These are phyloP conservation scores for Aureobasidium leucospermi DNA, from an alignment of 2,329 filamentous ascomycete genomes.

Conservation along the genomic window DNA sequence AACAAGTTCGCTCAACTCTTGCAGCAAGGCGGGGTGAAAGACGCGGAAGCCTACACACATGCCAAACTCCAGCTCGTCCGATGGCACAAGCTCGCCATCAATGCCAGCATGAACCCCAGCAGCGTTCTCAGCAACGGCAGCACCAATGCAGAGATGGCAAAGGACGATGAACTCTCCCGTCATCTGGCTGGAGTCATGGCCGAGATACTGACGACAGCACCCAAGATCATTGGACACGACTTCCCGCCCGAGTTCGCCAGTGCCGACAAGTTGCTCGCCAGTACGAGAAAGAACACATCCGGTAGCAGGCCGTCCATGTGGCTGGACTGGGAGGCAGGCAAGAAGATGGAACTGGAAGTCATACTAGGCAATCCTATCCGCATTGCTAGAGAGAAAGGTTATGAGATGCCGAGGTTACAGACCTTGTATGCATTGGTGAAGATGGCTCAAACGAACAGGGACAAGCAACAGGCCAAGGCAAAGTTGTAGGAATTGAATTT, in stretches of 20 bases:
- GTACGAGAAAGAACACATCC: slow-evolving; percentile 53
- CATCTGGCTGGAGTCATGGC: slow-evolving; percentile 62
- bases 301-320: slow-evolving; percentile 60
- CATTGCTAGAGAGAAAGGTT: slow-evolving; percentile 54
- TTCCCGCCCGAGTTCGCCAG: slow-evolving; percentile 55
- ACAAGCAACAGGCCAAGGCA: slow-evolving; percentile 20
- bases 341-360: slow-evolving; percentile 63
- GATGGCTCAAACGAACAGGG: slow-evolving; percentile 52
- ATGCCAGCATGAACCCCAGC: slow-evolving; percentile 66
- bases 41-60: slow-evolving; percentile 58
- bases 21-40: slow-evolving; percentile 54
- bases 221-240: slow-evolving; percentile 53
- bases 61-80: slow-evolving; percentile 61
- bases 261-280: slow-evolving; percentile 55
- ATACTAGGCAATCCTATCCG: slow-evolving; percentile 64
- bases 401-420: slow-evolving; percentile 58
- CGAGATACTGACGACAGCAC: slow-evolving; percentile 59
- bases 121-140: slow-evolving; percentile 59
- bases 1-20: slow-evolving; percentile 48
- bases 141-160: slow-evolving; percentile 59
- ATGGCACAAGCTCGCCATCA: slow-evolving; percentile 73
- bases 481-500: background rate
- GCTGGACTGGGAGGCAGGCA: slow-evolving; percentile 42
- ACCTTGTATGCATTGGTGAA: slow-evolving; percentile 59
- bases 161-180: slow-evolving; percentile 53